A percentile compares a stretch with the other conserved stretches of the same genome.
These are phyloP conservation scores for Podaxis sp. DNA, from an alignment of 768 basidiomycete species.

Conservation along the genomic window DNA sequence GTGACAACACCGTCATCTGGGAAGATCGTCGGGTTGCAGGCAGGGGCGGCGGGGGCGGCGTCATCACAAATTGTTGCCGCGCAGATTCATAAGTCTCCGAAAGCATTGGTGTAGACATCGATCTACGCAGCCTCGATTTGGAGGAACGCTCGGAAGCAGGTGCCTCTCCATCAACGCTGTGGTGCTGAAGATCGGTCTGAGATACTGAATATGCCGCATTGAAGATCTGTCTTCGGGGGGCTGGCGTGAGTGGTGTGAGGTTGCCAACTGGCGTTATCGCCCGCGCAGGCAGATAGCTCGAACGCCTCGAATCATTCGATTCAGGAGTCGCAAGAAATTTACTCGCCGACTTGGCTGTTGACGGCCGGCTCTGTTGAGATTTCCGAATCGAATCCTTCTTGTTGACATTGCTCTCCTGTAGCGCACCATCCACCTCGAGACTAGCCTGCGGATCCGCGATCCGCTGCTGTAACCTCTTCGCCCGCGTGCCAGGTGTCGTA, in stretches of 20 bases:
- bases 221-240: conserved; percentile 55
- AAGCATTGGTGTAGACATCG: conserved; percentile 55
- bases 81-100: conserved; percentile 40
- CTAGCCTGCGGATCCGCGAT: conserved; percentile 47
- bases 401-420: conserved; percentile 5
- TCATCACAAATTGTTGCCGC: conserved; percentile 30
- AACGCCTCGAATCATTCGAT: conserved; percentile 31
- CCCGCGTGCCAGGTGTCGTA: conserved; percentile 23
- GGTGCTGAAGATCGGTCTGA: conserved; percentile 49
- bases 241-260: conserved; percentile 62
- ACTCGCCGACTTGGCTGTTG: conserved; percentile 22
- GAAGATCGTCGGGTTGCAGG: conserved; percentile 31
- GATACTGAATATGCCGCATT: conserved; percentile 56
- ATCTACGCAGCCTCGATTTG: conserved; percentile 38
- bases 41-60: conserved; percentile 39
- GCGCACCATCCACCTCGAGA: conserved; percentile 27
- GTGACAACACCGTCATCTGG: conserved; percentile 21
- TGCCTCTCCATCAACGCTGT: conserved; percentile 8
- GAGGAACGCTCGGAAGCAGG: conserved; percentile 13
- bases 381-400: conserved; percentile 26
- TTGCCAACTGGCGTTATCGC: conserved; percentile 65
- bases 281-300: conserved; percentile 51
- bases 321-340: conserved; percentile 29
- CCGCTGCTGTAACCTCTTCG: conserved; percentile 26
- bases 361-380: conserved; percentile 28